These are phyloP conservation scores for Pleurotus ostreatus DNA, from an alignment of 768 basidiomycete species.

Conservation along the genomic window DNA sequence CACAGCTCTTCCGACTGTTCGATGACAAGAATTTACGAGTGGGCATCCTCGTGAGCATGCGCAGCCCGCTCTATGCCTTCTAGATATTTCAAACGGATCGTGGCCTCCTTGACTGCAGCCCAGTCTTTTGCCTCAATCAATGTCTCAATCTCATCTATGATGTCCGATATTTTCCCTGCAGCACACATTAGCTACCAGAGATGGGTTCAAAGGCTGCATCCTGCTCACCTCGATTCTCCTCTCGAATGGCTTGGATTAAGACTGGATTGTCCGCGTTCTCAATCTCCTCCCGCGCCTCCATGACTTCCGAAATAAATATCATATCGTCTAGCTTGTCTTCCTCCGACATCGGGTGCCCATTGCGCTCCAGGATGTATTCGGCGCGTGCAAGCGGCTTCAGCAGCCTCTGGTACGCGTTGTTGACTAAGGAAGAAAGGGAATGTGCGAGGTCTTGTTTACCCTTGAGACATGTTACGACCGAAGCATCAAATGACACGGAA, in stretches of 20 bases:
- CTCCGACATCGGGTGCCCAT: conserved; percentile 60
- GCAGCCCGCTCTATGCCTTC: conserved; percentile 57
- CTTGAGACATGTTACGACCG: conserved; percentile 24
- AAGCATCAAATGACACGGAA: not conserved
- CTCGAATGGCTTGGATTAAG: conserved; percentile 46
- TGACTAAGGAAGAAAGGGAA: conserved; percentile 68
- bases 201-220: not conserved
- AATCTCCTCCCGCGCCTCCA: conserved; percentile 75
- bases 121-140: conserved; percentile 54
- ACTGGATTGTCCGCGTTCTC: conserved; percentile 53
- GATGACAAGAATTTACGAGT: not conserved
- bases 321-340: conserved; percentile 69
- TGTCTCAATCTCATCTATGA: conserved; percentile 40
- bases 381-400: conserved; percentile 69
- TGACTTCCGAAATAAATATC: conserved; percentile 68
- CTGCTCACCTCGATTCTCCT: conserved; percentile 47
- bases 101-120: conserved; percentile 48
- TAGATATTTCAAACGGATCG: conserved; percentile 74
- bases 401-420: conserved; percentile 78
- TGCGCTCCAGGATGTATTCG: conserved; percentile 72
- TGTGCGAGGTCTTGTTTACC: conserved; percentile 57
- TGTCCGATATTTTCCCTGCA: conserved; percentile 48
- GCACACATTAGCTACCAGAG: not conserved
- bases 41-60: not conserved
- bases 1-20: no score